Base-by-base conservation (phyloP, 805 yeast species). In the Candida dendrica region DNA sequence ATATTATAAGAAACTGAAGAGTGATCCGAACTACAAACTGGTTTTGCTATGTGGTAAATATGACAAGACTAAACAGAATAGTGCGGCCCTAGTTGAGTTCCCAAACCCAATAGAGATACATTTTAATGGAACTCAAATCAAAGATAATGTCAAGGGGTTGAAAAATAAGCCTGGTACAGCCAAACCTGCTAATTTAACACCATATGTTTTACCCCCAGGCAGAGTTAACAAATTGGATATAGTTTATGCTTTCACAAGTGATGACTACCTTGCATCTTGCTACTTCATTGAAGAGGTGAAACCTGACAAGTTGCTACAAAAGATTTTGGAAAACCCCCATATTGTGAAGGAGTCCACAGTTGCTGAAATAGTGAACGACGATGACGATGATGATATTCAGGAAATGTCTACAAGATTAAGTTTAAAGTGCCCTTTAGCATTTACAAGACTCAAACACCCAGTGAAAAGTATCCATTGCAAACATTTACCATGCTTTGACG, bases 401-500 rank as follows among this genome's bases (percentile, higher is more conserved):
- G 81, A 85, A 30, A 77, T 83, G 19, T 73, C 82, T 1, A 78
- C 86, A 15, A 70, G 77, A 1, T 65, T 87, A 40, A 72, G 88
- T 15, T 65, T 93, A 44, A 77, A 75, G 47, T 90, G 95, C 56
- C 97, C 96, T 0, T 68, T 90, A 6, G 77, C 93, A 2, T 81
- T 76, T 53, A 69, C 77, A 8, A 71, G 85, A 43, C 82, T 93
- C 72, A 65, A 68, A 42, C 60, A 72, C 40, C 98, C 98, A 0
- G 76, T 79, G 1, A 75, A 87, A 49, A 78, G 95, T 1, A 63
- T 71, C 1, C 66, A 62, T 37, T 93, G 98, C 63, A 65, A 72
- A 30, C 98, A 93, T 61, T 64, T 88, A 14, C 91, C 85, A 53
- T 90, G 98, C 57, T 87, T 90, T 59, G 98, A 93, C 61, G 90